These are phyloP conservation scores for Hysterangium stoloniferum DNA, from an alignment of 768 basidiomycete genomes.

Conservation along the genomic window DNA sequence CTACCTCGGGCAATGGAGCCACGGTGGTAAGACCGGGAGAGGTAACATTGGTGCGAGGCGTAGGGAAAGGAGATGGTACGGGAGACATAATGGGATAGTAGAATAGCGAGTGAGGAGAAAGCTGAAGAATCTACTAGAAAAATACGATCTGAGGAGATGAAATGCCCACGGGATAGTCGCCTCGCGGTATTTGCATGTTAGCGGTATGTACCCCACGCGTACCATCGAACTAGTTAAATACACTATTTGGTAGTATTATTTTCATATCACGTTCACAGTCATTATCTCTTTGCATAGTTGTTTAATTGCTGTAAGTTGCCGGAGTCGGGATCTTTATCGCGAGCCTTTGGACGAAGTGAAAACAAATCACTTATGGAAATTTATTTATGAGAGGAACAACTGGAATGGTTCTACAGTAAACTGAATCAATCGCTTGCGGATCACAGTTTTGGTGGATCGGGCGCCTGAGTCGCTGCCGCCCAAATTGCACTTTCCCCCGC, in stretches of 20 bases:
- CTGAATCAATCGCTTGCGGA: no score
- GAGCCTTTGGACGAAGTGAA: no score
- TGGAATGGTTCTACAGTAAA: no score
- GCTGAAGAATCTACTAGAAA: background rate
- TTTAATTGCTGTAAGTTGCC: no score
- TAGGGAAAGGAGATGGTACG: background rate
- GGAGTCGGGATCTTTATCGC: no score
- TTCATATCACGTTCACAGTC: no score
- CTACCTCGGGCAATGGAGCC: constrained; percentile 14
- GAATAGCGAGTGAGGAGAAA: background rate
- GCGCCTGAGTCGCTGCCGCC: constrained; percentile 1
- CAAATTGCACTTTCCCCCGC: constrained; percentile 14
- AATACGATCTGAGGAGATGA: background rate
- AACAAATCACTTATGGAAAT: no score
- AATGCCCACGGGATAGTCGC: constrained; percentile 1
- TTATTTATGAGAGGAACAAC: no score
- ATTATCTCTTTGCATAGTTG: no score
- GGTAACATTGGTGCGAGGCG: constrained; percentile 2
- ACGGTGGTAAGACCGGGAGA: constrained; percentile 12
- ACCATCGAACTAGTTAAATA: background rate
- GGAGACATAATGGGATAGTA: background rate
- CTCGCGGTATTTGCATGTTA: constrained; percentile 6
- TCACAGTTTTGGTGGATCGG: background rate
- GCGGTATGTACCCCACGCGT: background rate
- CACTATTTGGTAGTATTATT: no score